Conservation (phyloP, 1,284 basidiomycete genomes). For the Exsudoporus floridanus region DNA sequence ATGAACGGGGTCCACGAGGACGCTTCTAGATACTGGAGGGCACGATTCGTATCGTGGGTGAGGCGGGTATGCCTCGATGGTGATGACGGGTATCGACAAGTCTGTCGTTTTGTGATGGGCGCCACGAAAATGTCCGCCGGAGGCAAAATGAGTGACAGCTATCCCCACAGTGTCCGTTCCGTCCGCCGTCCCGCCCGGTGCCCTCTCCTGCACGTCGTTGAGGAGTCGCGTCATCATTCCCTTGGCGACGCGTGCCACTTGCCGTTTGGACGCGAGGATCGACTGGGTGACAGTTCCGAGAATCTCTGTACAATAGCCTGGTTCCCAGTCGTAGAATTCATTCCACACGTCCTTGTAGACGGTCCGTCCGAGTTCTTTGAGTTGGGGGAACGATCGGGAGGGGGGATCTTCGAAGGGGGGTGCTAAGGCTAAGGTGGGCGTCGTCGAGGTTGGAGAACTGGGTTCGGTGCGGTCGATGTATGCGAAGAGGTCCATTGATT, state of each 20-base stretch:
- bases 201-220: not conserved
- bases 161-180: not conserved
- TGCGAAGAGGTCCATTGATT: constrained; percentile 20
- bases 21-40: constrained; percentile 44
- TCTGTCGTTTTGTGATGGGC: not conserved
- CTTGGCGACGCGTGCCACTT: constrained; percentile 17
- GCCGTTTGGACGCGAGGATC: constrained; percentile 2
- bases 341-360: constrained; percentile 36
- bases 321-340: constrained; percentile 40
- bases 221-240: constrained; percentile 6
- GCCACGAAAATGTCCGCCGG: not conserved
- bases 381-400: constrained; percentile 3
- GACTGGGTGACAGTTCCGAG: constrained; percentile 11
- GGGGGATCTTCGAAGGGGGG: not conserved
- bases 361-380: constrained; percentile 13
- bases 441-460: constrained; percentile 10
- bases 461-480: constrained; percentile 28
- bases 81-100: constrained; percentile 13
- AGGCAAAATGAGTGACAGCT: constrained; percentile 7
- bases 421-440: not conserved
- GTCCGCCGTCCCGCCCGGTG: not conserved
- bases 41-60: constrained; percentile 51
- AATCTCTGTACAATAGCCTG: constrained; percentile 16
- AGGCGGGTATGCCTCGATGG: constrained; percentile 25
- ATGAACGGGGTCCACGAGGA: constrained; percentile 41